phyloP scores from a whole-genome alignment of 257 asterid species.

The Lavandula angustifolia region DNA sequence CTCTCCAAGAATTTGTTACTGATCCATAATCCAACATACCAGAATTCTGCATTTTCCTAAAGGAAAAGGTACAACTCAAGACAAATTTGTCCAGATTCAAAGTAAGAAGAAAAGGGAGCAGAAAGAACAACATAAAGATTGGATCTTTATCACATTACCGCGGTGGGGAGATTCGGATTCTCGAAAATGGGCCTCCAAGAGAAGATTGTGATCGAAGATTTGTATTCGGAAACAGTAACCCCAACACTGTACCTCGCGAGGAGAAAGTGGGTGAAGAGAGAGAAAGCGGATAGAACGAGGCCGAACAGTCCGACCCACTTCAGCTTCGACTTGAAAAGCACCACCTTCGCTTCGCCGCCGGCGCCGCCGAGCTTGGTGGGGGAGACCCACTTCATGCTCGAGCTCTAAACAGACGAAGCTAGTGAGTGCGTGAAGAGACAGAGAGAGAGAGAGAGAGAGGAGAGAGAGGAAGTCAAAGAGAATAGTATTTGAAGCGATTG shows the following conservation, averaged over 20 bases:
- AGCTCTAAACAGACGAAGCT: neutral
- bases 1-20: constrained; percentile 13
- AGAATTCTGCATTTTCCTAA: constrained; percentile 1
- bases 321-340: constrained; percentile 75
- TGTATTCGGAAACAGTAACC: constrained; percentile 63
- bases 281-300: constrained; percentile 68
- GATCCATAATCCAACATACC: no score
- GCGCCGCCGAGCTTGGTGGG: constrained; percentile 44
- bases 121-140: no score
- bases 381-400: constrained; percentile 60
- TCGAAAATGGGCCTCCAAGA: constrained; percentile 90
- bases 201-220: constrained; percentile 79
- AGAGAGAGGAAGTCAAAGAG: constrained; percentile 24
- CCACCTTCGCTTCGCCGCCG: constrained; percentile 54
- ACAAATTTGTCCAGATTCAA: constrained; percentile 38
- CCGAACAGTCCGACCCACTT: constrained; percentile 87
- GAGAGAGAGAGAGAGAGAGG: no score
- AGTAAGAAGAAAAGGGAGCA: no score
- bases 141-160: constrained; percentile 69
- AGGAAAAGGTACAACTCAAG: neutral
- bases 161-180: constrained; percentile 52
- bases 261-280: constrained; percentile 81
- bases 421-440: constrained; percentile 18
- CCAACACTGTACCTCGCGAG: constrained; percentile 83
- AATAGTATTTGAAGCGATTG: constrained; percentile 22